These are phyloP conservation scores for Rhododendron ovatum DNA, from an alignment of 148 eudicot genomes.

Conservation along the genomic window DNA sequence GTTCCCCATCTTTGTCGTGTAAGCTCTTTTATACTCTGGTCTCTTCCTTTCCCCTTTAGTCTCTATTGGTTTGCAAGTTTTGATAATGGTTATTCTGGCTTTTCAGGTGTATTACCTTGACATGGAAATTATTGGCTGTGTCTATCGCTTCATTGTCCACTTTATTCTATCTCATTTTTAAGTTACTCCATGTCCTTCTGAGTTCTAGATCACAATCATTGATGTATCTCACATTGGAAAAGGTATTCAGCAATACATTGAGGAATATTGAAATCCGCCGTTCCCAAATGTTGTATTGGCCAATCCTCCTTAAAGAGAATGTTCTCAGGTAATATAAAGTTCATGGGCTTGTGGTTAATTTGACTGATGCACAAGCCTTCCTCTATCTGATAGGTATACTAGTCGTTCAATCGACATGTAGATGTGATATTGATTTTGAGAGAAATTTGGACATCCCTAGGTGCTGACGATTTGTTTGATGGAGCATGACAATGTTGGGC, in stretches of 20 bases:
- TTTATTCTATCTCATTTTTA: constrained; percentile 51
- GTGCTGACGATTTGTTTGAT: neutral
- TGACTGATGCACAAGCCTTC: neutral
- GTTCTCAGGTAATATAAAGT: constrained; percentile 49
- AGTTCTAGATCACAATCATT: constrained; percentile 35
- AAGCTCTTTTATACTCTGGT: constrained; percentile 24
- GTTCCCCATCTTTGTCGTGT: constrained; percentile 34
- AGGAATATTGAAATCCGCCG: constrained; percentile 57
- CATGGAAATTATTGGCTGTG: constrained; percentile 49
- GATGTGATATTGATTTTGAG: neutral
- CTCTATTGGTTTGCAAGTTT: constrained; percentile 5
- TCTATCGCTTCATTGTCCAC: constrained; percentile 67
- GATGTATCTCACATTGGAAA: constrained; percentile 25
- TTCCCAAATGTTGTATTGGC: constrained; percentile 84
- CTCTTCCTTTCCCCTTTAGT: neutral
- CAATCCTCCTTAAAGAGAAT: constrained; percentile 55
- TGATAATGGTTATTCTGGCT: constrained; percentile 20
- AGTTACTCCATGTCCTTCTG: constrained; percentile 36
- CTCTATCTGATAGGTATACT: neutral
- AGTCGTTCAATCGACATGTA: neutral
- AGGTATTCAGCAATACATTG: constrained; percentile 53
- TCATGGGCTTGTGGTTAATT: neutral
- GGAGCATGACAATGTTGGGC: neutral
- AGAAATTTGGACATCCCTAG: neutral
- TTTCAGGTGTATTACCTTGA: constrained; percentile 46